Evolutionary conservation across 2,329 filamentous ascomycete species (phyloP).

Genomic region (Elsinoe ampelina): DNA sequence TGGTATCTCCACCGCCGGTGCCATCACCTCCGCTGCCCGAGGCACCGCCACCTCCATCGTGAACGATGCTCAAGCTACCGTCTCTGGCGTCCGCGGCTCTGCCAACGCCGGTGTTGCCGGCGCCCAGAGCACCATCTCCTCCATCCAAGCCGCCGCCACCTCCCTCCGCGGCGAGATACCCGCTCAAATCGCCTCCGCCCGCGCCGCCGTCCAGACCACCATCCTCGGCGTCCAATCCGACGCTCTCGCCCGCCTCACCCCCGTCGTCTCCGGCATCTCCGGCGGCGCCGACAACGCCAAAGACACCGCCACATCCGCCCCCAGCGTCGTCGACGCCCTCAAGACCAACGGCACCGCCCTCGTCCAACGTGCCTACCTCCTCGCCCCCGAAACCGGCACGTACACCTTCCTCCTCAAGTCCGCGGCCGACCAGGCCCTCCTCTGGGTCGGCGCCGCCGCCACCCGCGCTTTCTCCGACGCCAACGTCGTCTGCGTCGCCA

Average conservation of each 20-base stretch:
- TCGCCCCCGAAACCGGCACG: neutral
- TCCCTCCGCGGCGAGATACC: conserved; percentile 6
- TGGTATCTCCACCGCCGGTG: neutral
- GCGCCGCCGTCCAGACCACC: conserved; percentile 6
- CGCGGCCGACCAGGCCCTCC: neutral
- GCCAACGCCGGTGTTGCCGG: neutral
- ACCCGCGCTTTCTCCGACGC: neutral
- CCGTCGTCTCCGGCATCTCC: conserved; percentile 4
- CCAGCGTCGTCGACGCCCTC: conserved; percentile 1
- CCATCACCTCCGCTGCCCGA: neutral
- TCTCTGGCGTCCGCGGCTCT: neutral
- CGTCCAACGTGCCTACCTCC: conserved; percentile 9
- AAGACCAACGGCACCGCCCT: conserved; percentile 7
- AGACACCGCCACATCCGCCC: neutral
- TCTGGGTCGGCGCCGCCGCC: conserved; percentile 2
- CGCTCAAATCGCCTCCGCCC: neutral
- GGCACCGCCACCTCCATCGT: conserved; percentile 20
- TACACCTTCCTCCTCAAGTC: conserved; percentile 10
- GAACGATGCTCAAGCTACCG: conserved; percentile 18
- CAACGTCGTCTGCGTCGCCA: conserved; percentile 9
- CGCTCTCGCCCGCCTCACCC: neutral
- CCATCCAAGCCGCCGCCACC: neutral
- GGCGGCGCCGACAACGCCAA: neutral
- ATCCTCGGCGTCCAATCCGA: neutral
- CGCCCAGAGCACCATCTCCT: neutral